These are phyloP conservation scores for Pythium catenulatum DNA, from an alignment of 352 stramenopile genomes.

Conservation along the genomic window DNA sequence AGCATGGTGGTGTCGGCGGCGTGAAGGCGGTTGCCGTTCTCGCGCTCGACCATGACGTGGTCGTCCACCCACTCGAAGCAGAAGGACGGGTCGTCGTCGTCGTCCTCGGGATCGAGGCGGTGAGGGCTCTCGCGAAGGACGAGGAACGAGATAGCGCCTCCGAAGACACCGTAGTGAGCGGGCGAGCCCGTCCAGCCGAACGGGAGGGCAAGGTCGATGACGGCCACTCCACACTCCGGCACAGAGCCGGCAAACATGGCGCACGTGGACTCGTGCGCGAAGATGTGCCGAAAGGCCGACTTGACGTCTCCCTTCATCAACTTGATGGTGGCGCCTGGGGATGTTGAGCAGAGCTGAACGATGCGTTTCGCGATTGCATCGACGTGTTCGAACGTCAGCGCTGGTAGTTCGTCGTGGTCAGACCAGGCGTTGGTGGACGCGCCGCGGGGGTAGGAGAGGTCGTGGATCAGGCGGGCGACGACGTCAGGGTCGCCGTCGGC, in stretches of 20 bases:
- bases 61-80: constrained; percentile 64
- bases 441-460: neutral
- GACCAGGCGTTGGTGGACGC: neutral
- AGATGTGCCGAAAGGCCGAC: constrained; percentile 22
- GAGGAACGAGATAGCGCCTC: constrained; percentile 23
- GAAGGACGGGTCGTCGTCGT: constrained; percentile 45
- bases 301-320: constrained; percentile 29
- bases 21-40: neutral
- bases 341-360: neutral
- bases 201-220: constrained; percentile 25
- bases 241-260: constrained; percentile 21
- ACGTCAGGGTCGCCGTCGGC: neutral
- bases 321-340: neutral
- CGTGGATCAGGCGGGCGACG: neutral
- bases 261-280: constrained; percentile 14
- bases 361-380: too few relatives aligned
- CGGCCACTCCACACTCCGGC: neutral
- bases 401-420: neutral
- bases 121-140: constrained; percentile 2
- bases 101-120: neutral
- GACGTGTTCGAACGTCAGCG: too few relatives aligned
- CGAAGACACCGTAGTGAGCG: constrained; percentile 28
- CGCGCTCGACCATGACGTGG: constrained; percentile 55
- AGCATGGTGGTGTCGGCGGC: constrained; percentile 43
- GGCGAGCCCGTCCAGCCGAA: constrained; percentile 40